These are phyloP conservation scores for Udeniomyces megalosporus DNA, from an alignment of 768 basidiomycete genomes.

Conservation along the genomic window DNA sequence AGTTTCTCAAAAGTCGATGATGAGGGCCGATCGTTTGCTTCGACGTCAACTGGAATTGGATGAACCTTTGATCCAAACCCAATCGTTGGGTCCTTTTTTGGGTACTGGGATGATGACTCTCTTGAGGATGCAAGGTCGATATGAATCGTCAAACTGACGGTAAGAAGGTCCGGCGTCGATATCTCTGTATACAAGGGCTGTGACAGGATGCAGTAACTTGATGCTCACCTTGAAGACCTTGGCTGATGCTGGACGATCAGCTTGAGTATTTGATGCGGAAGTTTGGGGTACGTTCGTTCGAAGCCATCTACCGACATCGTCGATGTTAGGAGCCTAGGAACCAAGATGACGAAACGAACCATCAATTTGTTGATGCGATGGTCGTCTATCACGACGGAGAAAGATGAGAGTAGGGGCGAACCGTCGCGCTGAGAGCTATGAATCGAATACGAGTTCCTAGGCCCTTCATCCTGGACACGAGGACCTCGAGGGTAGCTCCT, in stretches of 20 bases:
- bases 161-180: neutral
- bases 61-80: too few species aligned
- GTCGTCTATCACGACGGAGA: too few species aligned
- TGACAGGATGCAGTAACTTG: too few species aligned
- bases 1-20: too few species aligned
- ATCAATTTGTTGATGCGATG: too few species aligned
- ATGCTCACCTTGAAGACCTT: constrained; percentile 53
- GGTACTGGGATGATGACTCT: constrained; percentile 55
- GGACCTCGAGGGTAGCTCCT: constrained; percentile 83
- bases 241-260: constrained; percentile 34
- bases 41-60: too few species aligned
- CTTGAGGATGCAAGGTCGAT: constrained; percentile 64
- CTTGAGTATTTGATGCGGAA: constrained; percentile 3
- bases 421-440: constrained; percentile 77
- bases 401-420: too few species aligned
- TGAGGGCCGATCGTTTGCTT: too few species aligned
- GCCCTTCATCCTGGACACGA: constrained; percentile 82
- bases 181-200: too few species aligned
- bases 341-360: too few species aligned
- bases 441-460: constrained; percentile 58
- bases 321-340: constrained; percentile 67
- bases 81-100: constrained; percentile 31
- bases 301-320: constrained; percentile 81
- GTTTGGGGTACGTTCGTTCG: too few species aligned
- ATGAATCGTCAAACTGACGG: constrained; percentile 76